Base-by-base conservation (phyloP, 352 stramenopile genomes). In the Phytophthora brassicae region DNA sequence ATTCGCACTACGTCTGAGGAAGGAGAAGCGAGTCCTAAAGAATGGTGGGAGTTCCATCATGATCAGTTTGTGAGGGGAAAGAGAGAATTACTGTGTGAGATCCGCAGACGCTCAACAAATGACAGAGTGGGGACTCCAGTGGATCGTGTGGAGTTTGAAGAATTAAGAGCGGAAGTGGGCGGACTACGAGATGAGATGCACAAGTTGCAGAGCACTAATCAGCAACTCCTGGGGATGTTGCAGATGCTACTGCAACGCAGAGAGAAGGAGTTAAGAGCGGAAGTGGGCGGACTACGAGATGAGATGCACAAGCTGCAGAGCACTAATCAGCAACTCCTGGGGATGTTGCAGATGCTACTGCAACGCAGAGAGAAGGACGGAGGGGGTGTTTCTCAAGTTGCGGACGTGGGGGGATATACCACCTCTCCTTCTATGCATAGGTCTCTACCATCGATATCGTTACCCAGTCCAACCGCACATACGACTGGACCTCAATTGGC, bases 41-140 rank as follows among this genome's bases (percentile, higher is more conserved):
- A 84, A 48, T 90, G 81, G 79, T 93, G 83, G 81, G 84, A 95
- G 62, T 97, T 97, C 60, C 81, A 80, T 19, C 89, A 97, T 63
- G 81, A 92, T 36, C 86, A 89, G 49, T 97, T 97, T 56, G 61
- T 88, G 17, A 62, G 85, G 17, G 87, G 82, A 4, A 63, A 74
- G 20, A 78, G 80, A 33, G 74, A 92, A 11, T 62, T 92, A 45
- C 64, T 97, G 39, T 75, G 75, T 22, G 79, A 93, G 63, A 97
- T 97, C 61, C 79, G 81, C 54, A 75, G 85, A 44, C 79, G 84
- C 3, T 67, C 64, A 22, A 41, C 29, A 7, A 7, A 31, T 73
- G 2, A 65, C 68, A 4, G n/a, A n/a, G 47, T 42, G 26, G 56
- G 47, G 8, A 60, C 67, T 1, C 63, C 65, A 4, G 74, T 89